These are phyloP conservation scores for Cutaneotrichosporon sp. DNA, from an alignment of 1,284 basidiomycete species.

Conservation along the genomic window DNA sequence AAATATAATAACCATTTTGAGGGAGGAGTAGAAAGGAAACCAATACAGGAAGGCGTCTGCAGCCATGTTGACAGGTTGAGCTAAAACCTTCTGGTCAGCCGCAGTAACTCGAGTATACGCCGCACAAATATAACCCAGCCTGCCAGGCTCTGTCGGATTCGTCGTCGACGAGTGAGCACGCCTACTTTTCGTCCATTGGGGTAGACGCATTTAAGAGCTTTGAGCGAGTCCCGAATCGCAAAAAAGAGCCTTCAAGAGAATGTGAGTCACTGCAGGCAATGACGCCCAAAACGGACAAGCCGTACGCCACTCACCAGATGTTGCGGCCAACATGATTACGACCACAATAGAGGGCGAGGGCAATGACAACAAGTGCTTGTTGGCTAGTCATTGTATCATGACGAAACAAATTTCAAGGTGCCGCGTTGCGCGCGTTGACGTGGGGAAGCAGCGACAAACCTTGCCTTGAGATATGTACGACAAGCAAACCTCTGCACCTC, in stretches of 20 bases:
- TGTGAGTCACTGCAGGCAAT: no score
- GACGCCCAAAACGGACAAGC: no score
- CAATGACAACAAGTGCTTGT: neutral
- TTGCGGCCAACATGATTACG: neutral
- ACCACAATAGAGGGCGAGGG: neutral
- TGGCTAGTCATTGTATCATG: conserved; percentile 1
- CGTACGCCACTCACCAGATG: conserved; percentile 6
- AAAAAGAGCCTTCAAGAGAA: conserved; percentile 23
- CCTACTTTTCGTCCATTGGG: conserved; percentile 34
- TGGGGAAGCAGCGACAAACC: no score
- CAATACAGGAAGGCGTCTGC: conserved; percentile 25
- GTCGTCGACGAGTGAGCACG: conserved; percentile 22
- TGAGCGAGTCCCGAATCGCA: conserved; percentile 32
- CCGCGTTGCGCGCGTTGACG: no score
- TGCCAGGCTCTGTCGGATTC: conserved; percentile 26
- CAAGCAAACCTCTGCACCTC: no score
- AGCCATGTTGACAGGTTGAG: conserved; percentile 9
- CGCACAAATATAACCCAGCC: conserved; percentile 38
- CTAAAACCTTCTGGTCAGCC: conserved; percentile 16
- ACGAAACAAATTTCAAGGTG: no score
- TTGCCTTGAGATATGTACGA: no score
- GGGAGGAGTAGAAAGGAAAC: conserved; percentile 35
- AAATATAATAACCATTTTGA: conserved; percentile 22
- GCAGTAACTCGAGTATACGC: neutral
- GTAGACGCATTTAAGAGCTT: conserved; percentile 26